Base-by-base conservation (phyloP, 345 rosid species). In the Cardamine occulta region DNA sequence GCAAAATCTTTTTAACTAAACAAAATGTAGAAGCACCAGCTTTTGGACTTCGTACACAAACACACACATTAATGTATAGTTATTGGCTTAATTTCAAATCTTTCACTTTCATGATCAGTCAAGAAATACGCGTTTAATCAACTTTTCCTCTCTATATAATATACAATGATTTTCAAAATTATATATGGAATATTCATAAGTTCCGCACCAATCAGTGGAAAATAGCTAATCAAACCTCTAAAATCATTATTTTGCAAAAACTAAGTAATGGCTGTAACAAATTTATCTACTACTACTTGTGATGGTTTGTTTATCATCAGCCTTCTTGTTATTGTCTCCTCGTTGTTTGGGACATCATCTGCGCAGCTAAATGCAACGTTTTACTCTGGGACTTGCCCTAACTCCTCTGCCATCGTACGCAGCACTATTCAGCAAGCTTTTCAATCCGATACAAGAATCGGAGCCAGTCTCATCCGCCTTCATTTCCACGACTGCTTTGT, bases 401-500 rank as follows among this genome's bases (percentile, higher is more conserved):
- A 90, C 48, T 86, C 75, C 8, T 75, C 92, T 0, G 55, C 70
- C 81, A 83, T 88, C 19, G 93, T 88, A 1, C 79, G 84, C 24
- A 80, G 15, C 44, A 82, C 71, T 12, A 55, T 90, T 49, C 87
- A 87, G 57, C 90, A 82, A 63, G 96, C 94, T 47, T 52, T 83
- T 34, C 84, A 81, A 24, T 81, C 87, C 5, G 97, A 90, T 58
- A 14, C 84, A 10, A 86, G 96, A 53, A 85, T 90, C 23, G 88
- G 82, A 11, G 97, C 96, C 42, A 92, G 91, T 76, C 92, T 92
- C 10, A 81, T 82, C 74, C 90, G 96, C 26, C 91, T 92, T 73
- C 96, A 90, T 75, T 90, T 92, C 78, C 97, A 92, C 45, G 97
- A 90, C 63, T 90, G 97, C 73, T 92, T 92, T 48, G 93, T 92